These are phyloP conservation scores for Penicillium sp. DNA, from an alignment of 2,329 filamentous ascomycete species.

Conservation along the genomic window DNA sequence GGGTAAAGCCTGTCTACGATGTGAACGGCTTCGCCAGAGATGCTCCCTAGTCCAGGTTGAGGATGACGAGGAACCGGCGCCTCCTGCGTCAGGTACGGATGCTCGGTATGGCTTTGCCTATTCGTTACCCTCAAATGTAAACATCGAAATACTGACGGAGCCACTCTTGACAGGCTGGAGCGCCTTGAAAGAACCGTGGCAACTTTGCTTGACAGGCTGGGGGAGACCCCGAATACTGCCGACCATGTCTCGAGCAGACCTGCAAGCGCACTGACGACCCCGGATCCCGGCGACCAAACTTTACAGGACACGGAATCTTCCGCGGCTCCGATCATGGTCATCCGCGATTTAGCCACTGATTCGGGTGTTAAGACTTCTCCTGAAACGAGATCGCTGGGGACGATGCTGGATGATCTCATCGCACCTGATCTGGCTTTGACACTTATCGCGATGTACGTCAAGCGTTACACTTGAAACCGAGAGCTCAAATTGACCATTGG, in stretches of 20 bases:
- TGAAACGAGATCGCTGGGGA: constrained; percentile 11
- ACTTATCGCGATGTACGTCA: constrained; percentile 25
- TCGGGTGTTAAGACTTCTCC: constrained; percentile 6
- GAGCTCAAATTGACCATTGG: not conserved
- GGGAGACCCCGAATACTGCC: constrained; percentile 10
- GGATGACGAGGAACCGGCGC: not conserved
- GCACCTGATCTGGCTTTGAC: constrained; percentile 27
- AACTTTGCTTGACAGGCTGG: constrained; percentile 17
- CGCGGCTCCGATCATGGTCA: constrained; percentile 21
- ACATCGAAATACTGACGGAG: not conserved
- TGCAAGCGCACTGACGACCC: constrained; percentile 11
- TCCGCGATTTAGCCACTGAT: constrained; percentile 21
- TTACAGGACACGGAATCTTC: constrained; percentile 16
- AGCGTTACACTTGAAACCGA: not conserved
- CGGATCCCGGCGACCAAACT: constrained; percentile 7
- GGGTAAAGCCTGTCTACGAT: constrained; percentile 37
- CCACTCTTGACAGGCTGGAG: constrained; percentile 12
- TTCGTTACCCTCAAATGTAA: not conserved
- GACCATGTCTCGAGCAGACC: constrained; percentile 8
- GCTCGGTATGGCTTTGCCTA: constrained; percentile 13
- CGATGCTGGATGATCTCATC: constrained; percentile 20
- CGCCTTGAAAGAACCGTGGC: constrained; percentile 18
- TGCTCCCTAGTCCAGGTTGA: constrained; percentile 32
- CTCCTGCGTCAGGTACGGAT: constrained; percentile 12
- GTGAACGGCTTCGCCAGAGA: constrained; percentile 34